Conservation (phyloP, 2,329 filamentous ascomycete species). For the Bertia moriformis region DNA sequence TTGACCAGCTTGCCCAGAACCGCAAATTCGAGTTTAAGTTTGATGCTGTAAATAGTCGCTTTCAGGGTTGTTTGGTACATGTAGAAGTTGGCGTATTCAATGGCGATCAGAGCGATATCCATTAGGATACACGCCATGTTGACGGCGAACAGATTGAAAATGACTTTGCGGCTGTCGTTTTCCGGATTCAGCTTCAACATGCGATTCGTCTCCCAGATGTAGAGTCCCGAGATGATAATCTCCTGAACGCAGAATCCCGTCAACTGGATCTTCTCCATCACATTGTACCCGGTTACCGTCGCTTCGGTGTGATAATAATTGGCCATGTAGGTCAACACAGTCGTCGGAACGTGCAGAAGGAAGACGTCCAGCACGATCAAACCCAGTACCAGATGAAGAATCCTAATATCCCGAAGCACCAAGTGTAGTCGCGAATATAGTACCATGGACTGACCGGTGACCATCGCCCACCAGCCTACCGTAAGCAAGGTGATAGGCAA, state of each 20-base stretch:
- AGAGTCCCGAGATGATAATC: slow-evolving; percentile 27
- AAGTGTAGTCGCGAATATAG: slow-evolving; percentile 46
- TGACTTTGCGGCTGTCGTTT: slow-evolving; percentile 13
- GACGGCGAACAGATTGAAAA: slow-evolving; percentile 25
- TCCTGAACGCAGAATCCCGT: slow-evolving; percentile 31
- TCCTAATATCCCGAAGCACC: slow-evolving; percentile 30
- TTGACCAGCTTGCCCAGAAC: slow-evolving; percentile 26
- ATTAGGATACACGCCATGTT: slow-evolving; percentile 25
- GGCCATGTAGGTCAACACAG: slow-evolving; percentile 30
- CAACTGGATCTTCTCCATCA: slow-evolving; percentile 26
- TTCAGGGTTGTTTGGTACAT: slow-evolving; percentile 22
- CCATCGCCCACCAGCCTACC: slow-evolving; percentile 41
- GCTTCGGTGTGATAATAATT: slow-evolving; percentile 15
- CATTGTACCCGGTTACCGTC: neutral
- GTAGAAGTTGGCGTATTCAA: slow-evolving; percentile 22
- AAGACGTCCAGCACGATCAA: slow-evolving; percentile 42
- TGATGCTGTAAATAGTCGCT: slow-evolving; percentile 25
- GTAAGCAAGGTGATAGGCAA: slow-evolving; percentile 20
- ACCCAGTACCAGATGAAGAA: slow-evolving; percentile 30
- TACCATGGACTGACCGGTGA: slow-evolving; percentile 40
- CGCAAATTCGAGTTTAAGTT: slow-evolving; percentile 38
- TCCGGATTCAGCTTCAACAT: slow-evolving; percentile 16
- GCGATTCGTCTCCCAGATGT: slow-evolving; percentile 35
- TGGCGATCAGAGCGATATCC: slow-evolving; percentile 20
- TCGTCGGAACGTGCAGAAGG: slow-evolving; percentile 34